phyloP scores from a whole-genome alignment of 768 basidiomycete genomes.

The Sporobolomyces phaffii region DNA sequence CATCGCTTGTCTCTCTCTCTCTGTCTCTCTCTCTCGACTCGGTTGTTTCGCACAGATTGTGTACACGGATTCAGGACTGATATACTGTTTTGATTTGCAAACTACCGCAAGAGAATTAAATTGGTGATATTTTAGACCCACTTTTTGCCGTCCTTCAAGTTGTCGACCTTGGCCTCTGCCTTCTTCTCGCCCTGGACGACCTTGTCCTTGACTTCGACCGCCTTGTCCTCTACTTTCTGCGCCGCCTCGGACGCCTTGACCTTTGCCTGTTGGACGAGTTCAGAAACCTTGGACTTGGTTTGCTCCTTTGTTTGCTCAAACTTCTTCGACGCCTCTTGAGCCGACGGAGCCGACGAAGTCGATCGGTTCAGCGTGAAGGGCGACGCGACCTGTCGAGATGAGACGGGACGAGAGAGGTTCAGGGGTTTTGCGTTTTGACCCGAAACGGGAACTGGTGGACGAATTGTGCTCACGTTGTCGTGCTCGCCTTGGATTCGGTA shows the following conservation, averaged over 20 bases:
- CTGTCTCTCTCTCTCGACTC: too few species aligned
- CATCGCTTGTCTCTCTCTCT: not conserved
- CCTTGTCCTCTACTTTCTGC: constrained; percentile 9
- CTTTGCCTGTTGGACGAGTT: constrained; percentile 20
- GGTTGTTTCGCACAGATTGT: too few species aligned
- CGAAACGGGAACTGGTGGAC: too few species aligned
- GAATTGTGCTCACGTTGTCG: not conserved
- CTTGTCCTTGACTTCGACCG: constrained; percentile 16
- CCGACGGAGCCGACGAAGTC: not conserved
- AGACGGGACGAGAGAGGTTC: constrained; percentile 1
- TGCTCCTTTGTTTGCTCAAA: not conserved
- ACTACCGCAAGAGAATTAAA: too few species aligned
- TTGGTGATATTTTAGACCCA: constrained; percentile 19
- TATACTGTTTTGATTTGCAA: too few species aligned
- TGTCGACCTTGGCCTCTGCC: constrained; percentile 11
- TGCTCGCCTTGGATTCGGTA: constrained; percentile 26
- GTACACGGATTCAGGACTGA: too few species aligned
- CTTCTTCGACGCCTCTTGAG: not conserved
- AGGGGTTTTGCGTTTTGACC: not conserved
- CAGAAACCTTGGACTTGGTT: constrained; percentile 6
- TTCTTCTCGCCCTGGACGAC: constrained; percentile 5
- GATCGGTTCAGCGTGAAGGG: constrained; percentile 10
- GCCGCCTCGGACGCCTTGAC: constrained; percentile 10
- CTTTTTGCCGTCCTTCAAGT: constrained; percentile 24
- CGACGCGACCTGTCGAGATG: not conserved